Percentiles rank a stretch among this genome's conserved stretches.
Evolutionary conservation across 192 early-diverging fungal species (phyloP).

Genomic region (Podila horticola): DNA sequence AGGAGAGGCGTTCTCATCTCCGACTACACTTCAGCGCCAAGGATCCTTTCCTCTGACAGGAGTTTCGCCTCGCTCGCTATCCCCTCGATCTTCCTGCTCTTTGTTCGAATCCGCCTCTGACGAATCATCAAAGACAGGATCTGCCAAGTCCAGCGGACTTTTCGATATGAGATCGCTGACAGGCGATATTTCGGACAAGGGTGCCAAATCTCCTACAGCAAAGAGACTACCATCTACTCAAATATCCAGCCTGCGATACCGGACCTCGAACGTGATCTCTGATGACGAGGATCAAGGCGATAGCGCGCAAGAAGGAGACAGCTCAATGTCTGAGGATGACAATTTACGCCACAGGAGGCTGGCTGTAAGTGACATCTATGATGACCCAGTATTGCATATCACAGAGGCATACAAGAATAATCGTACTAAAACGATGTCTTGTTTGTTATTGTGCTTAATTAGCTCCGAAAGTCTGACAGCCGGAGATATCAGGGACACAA

Average conservation of each 20-base stretch:
- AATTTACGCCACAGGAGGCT: neutral
- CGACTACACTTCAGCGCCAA: neutral
- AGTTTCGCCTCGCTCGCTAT: neutral
- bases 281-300: neutral
- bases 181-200: constrained; percentile 6
- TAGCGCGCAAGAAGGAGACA: neutral
- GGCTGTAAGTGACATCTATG: neutral
- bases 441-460: neutral
- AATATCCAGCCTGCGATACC: neutral
- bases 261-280: neutral
- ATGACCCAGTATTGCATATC: neutral
- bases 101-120: neutral
- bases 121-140: neutral
- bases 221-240: neutral
- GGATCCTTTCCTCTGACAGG: constrained; percentile 19
- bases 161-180: constrained; percentile 23
- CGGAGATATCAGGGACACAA: neutral
- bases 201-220: neutral
- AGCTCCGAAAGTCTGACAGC: neutral
- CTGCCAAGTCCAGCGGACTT: no score
- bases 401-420: neutral
- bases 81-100: neutral
- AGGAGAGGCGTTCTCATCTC: neutral
- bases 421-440: neutral
- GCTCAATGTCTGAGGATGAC: neutral